Percentiles rank a stretch among this genome's conserved stretches.
phyloP scores from a whole-genome alignment of 2,329 filamentous ascomycete species.

The Phialophora macrospora region DNA sequence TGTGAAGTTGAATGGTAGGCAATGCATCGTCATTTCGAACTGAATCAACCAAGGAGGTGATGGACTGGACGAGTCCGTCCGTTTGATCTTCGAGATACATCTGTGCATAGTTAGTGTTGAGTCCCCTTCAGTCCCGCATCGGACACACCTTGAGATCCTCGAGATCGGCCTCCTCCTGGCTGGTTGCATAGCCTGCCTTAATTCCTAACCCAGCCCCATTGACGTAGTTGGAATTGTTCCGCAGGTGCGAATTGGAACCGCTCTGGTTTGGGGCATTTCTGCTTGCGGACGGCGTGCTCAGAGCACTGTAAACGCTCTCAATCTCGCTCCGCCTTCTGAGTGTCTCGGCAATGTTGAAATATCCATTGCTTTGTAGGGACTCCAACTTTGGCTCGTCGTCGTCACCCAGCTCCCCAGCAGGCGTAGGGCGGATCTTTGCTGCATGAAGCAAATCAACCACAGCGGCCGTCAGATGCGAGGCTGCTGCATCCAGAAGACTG shows the following conservation, averaged over 20 bases:
- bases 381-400: slow-evolving; percentile 68
- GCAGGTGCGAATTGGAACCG: slow-evolving; percentile 19
- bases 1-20: slow-evolving; percentile 69
- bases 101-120: slow-evolving; percentile 45
- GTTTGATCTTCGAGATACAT: slow-evolving; percentile 84
- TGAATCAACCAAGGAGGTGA: slow-evolving; percentile 77
- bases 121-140: not conserved
- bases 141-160: slow-evolving; percentile 64
- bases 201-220: slow-evolving; percentile 36
- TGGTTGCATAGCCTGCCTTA: slow-evolving; percentile 47
- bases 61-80: slow-evolving; percentile 75
- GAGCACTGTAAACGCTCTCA: slow-evolving; percentile 75
- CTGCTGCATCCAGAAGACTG: slow-evolving; percentile 90
- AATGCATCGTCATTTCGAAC: slow-evolving; percentile 70
- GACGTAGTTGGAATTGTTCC: slow-evolving; percentile 26
- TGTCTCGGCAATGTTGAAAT: slow-evolving; percentile 65
- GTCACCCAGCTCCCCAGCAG: slow-evolving; percentile 75
- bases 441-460: slow-evolving; percentile 82
- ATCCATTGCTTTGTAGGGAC: slow-evolving; percentile 69
- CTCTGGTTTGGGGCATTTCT: slow-evolving; percentile 25
- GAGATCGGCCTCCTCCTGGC: slow-evolving; percentile 55
- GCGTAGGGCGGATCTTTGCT: slow-evolving; percentile 81
- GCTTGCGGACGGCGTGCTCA: slow-evolving; percentile 66
- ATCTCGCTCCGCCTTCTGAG: slow-evolving; percentile 61
- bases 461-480: slow-evolving; percentile 83